phyloP scores from a whole-genome alignment of 1,284 basidiomycete species.

The Trametes sp. region DNA sequence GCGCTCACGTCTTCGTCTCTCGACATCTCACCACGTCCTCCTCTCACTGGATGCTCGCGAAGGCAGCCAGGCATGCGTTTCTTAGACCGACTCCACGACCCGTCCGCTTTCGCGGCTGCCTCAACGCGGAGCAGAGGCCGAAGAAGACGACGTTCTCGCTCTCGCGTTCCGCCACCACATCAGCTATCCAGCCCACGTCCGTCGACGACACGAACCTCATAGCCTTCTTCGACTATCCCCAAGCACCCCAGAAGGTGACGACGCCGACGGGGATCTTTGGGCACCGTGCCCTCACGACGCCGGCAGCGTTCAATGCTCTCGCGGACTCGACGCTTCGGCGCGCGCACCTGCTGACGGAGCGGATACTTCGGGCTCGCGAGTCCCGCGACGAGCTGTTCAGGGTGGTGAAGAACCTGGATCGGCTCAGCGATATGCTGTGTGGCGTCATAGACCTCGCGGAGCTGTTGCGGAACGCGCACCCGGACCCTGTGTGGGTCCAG shows the following conservation, averaged over 20 bases:
- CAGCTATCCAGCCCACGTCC: conserved; percentile 59
- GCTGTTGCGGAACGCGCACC: conserved; percentile 92
- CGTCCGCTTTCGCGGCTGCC: conserved; percentile 56
- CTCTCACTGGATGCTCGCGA: conserved; percentile 59
- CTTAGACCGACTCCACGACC: conserved; percentile 45
- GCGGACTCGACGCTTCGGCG: conserved; percentile 77
- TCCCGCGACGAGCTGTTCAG: conserved; percentile 77
- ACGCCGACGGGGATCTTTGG: conserved; percentile 77
- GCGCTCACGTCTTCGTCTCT: conserved; percentile 9
- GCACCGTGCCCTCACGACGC: conserved; percentile 67
- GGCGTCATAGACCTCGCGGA: conserved; percentile 97
- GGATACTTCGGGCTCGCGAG: conserved; percentile 71
- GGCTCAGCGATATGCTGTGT: conserved; percentile 94
- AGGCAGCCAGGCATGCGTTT: conserved; percentile 52
- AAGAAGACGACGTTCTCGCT: conserved; percentile 10
- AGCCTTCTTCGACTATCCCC: conserved; percentile 75
- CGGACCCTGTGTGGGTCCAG: conserved; percentile 83
- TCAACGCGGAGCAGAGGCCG: conserved; percentile 39
- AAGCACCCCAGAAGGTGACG: conserved; percentile 44
- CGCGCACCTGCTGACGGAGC: conserved; percentile 76
- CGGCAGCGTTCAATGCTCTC: conserved; percentile 67
- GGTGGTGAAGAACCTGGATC: conserved; percentile 94
- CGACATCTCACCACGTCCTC: conserved; percentile 21
- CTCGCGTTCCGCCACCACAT: conserved; percentile 41
- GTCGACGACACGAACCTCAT: conserved; percentile 69